phyloP scores from a whole-genome alignment of 768 basidiomycete genomes.

The Tylopilus plumbeoviolaceoides region DNA sequence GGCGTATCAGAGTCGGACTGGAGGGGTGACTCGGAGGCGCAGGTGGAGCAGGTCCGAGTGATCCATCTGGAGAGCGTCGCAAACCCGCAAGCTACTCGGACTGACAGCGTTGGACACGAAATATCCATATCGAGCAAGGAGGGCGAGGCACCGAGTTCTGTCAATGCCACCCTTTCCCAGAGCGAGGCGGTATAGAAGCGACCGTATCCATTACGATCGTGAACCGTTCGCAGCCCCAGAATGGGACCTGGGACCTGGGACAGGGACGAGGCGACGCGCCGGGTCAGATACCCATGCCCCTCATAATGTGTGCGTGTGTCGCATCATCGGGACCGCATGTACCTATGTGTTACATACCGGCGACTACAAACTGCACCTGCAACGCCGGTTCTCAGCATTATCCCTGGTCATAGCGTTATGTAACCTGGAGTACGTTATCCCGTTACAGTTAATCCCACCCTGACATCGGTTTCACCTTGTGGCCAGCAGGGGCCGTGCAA shows the following conservation, averaged over 20 bases:
- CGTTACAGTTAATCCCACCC: too few species aligned
- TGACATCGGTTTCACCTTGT: too few species aligned
- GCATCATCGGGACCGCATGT: neutral
- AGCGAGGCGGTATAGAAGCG: neutral
- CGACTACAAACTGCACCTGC: neutral
- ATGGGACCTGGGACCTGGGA: neutral
- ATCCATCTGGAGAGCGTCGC: neutral
- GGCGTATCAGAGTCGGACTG: slow-evolving; percentile 12
- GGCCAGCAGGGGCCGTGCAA: too few species aligned
- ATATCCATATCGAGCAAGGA: neutral
- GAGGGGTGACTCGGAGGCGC: slow-evolving; percentile 8
- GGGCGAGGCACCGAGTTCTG: neutral
- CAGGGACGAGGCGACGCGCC: neutral
- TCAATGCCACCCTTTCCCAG: neutral
- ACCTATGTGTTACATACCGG: slow-evolving; percentile 1
- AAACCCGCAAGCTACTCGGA: neutral
- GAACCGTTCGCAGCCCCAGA: neutral
- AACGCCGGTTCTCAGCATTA: too few species aligned
- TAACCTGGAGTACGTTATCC: too few species aligned
- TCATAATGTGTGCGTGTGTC: neutral
- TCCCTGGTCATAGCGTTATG: too few species aligned
- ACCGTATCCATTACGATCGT: neutral
- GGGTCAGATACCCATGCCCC: neutral
- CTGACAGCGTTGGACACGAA: neutral
- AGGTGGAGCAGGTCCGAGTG: neutral